phyloP scores from a whole-genome alignment of 805 yeast species.

The Candida arabinofermentans region DNA sequence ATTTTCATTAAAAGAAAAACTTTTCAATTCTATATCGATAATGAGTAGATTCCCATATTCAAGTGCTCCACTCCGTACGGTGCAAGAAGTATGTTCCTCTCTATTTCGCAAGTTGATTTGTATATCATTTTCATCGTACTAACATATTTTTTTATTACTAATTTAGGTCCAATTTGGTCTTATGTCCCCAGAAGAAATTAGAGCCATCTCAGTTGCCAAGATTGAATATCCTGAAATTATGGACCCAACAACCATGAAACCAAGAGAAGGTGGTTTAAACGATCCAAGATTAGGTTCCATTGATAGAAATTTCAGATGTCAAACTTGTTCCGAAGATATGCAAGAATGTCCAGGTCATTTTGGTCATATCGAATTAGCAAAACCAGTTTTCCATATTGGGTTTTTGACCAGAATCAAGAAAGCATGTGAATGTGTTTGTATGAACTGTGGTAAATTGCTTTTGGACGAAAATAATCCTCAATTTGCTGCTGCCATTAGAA shows the following conservation, averaged over 20 bases:
- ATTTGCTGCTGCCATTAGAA: conserved; percentile 83
- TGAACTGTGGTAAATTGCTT: conserved; percentile 95
- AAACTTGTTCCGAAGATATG: conserved; percentile 99
- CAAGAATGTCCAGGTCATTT: conserved; percentile 99
- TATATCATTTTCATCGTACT: conserved; percentile 4
- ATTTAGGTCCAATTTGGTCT: conserved; percentile 88
- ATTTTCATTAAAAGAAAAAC: background rate
- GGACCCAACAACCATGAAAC: conserved; percentile 94
- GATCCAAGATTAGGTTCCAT: conserved; percentile 97
- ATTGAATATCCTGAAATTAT: conserved; percentile 99
- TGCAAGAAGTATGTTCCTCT: conserved; percentile 72
- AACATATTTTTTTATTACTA: conserved; percentile 9
- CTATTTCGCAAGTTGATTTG: background rate
- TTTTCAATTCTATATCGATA: background rate
- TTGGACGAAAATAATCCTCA: conserved; percentile 78
- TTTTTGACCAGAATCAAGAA: conserved; percentile 91
- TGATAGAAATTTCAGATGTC: conserved; percentile 96
- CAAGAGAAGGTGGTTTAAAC: conserved; percentile 94
- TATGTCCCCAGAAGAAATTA: conserved; percentile 93
- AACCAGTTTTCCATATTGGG: conserved; percentile 97
- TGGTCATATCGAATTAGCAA: conserved; percentile 97
- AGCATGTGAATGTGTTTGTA: conserved; percentile 93
- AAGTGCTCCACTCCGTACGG: conserved; percentile 96
- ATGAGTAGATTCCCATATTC: conserved; percentile 77
- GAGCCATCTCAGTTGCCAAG: conserved; percentile 97